Evolutionary conservation across 2,329 filamentous ascomycete species (phyloP), one percentile per base, ranked within the genome.

Genomic region (Fonsecaea nubica): DNA sequence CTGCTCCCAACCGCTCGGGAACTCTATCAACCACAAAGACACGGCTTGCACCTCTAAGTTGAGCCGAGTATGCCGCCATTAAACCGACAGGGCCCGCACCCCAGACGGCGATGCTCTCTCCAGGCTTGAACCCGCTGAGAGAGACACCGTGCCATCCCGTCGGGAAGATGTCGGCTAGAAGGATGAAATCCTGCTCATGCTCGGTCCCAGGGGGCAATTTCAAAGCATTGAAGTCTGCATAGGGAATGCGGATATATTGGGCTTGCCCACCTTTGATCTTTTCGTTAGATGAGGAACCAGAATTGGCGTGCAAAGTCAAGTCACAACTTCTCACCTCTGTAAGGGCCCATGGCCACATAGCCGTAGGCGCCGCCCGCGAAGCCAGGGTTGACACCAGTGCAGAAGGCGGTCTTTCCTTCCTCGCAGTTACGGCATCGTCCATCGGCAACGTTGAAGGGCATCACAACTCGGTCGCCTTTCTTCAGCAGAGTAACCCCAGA

Each of bases 371-470:
- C 85, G 5, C 85, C 86, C 1, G 85, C 85, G 69, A 87, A 87
- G 0, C 85, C 85, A 0, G 84, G 84, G 71, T 87, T 87, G 2
- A 87, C 84, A 64, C 87, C 87, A 0, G 87, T 90, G 74, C 87
- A 89, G 71, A 89, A 89, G 0, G 87, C 87, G 1, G 87, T 89
- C 65, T 82, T 83, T 2, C 87, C 87, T 69, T 89, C 85, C 72
- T 89, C 87, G 65, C 87, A 89, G 71, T 89, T 89, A 18, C 83
- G 81, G 75, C 87, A 90, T 12, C 87, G 81, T 1, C 87, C 86
- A 70, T 88, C 86, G 6, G 86, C 86, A 1, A 89, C 87, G 63
- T 89, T 89, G 79, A 89, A 89, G 0, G 87, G 87, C 75, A 89
- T 83, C 2, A 89, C 87, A 3, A 90, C 84, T 1, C 87, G 82